Percentiles rank a stretch among this genome's conserved stretches.
phyloP scores from a whole-genome alignment of 2,329 filamentous ascomycete species.

The Talaromyces sp. region DNA sequence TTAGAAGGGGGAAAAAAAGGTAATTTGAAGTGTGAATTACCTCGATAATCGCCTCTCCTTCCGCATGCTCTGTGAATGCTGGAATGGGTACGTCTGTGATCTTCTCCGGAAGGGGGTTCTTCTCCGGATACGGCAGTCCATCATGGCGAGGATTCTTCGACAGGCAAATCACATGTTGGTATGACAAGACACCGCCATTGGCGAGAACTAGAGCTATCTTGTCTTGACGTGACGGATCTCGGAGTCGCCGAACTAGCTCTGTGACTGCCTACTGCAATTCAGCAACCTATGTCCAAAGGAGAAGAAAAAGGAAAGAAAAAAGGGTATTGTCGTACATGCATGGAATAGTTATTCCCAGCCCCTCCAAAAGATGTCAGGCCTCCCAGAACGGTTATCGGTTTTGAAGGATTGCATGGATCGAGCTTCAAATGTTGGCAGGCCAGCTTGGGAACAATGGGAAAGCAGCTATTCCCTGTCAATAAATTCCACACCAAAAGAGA shows the following conservation, averaged over 20 bases:
- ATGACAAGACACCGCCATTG: slow-evolving; percentile 61
- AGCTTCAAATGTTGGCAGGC: slow-evolving; percentile 57
- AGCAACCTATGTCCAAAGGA: slow-evolving; percentile 13
- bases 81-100: slow-evolving; percentile 38
- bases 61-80: slow-evolving; percentile 34
- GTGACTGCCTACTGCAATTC: slow-evolving; percentile 39
- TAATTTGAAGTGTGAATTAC: slow-evolving; percentile 29
- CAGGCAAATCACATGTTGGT: slow-evolving; percentile 59
- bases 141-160: slow-evolving; percentile 41
- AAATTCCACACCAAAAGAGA: not conserved
- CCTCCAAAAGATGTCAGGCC: slow-evolving; percentile 65
- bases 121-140: slow-evolving; percentile 41
- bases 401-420: slow-evolving; percentile 39
- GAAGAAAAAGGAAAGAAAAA: slow-evolving; percentile 17
- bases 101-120: slow-evolving; percentile 42
- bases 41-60: slow-evolving; percentile 51
- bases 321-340: slow-evolving; percentile 47
- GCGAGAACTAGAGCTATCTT: slow-evolving; percentile 56
- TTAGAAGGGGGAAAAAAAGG: not conserved
- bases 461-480: slow-evolving; percentile 46
- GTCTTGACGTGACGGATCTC: slow-evolving; percentile 33
- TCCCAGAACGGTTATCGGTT: slow-evolving; percentile 57
- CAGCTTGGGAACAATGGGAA: slow-evolving; percentile 64
- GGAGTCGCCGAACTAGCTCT: slow-evolving; percentile 51
- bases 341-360: slow-evolving; percentile 66